A percentile compares a stretch with the other conserved stretches of the same genome.
phyloP scores from a whole-genome alignment of 106 monocot species.

The Cymbidium sinense region DNA sequence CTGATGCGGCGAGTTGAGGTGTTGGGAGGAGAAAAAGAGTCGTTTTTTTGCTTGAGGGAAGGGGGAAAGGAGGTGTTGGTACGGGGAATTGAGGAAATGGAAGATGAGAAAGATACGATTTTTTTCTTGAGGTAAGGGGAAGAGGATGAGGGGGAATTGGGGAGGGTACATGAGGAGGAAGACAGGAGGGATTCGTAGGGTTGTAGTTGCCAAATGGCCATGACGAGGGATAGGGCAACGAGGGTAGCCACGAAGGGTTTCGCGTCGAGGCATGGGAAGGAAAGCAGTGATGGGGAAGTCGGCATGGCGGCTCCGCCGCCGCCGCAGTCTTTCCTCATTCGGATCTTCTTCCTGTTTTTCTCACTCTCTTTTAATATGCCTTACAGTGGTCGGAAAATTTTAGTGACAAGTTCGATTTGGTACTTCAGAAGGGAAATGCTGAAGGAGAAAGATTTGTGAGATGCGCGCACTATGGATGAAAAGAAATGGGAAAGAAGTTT shows the following conservation, averaged over 20 bases:
- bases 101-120: background rate
- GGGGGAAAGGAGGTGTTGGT: background rate
- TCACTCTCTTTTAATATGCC: background rate
- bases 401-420: background rate
- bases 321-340: constrained; percentile 10
- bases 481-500: background rate
- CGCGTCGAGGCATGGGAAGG: constrained; percentile 32
- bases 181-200: constrained; percentile 47
- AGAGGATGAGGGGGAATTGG: background rate
- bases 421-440: background rate
- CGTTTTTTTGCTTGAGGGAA: background rate
- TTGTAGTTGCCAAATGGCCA: constrained; percentile 54
- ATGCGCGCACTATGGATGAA: background rate
- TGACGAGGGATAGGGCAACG: constrained; percentile 32
- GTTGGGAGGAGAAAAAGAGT: background rate
- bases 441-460: background rate
- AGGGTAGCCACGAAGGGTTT: constrained; percentile 46
- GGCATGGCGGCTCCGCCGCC: background rate
- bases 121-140: background rate
- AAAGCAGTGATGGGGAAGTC: background rate
- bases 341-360: background rate
- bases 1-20: background rate
- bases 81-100: background rate
- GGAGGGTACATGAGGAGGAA: constrained; percentile 10
- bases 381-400: background rate